Percentiles rank a stretch among this genome's conserved stretches.
phyloP scores from a whole-genome alignment of 129 eudicot species.

The Tagetes patula region DNA sequence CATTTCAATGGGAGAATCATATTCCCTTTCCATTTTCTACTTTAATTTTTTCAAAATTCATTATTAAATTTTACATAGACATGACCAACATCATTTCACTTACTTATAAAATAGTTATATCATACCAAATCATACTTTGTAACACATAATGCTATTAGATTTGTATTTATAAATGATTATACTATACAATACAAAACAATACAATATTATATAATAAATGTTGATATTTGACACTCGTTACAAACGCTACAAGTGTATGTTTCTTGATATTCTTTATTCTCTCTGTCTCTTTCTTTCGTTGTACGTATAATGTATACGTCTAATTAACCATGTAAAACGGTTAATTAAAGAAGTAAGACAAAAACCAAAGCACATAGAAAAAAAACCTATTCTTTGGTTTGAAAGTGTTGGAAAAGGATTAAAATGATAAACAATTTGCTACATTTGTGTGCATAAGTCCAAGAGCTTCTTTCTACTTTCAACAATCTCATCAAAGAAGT shows the following conservation, averaged over 20 bases:
- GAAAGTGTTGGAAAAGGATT: not conserved
- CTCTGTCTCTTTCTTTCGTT: not conserved
- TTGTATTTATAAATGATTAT: not conserved
- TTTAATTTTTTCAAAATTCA: not conserved
- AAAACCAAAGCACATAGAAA: not conserved
- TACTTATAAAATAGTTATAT: not conserved
- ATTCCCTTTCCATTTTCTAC: slow-evolving; percentile 38
- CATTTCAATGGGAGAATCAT: slow-evolving; percentile 42
- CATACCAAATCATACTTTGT: not conserved
- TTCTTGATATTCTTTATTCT: not conserved
- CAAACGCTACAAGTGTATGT: not conserved
- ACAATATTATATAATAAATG: not conserved
- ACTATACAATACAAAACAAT: not conserved
- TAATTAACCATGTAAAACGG: not conserved
- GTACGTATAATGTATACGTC: not conserved
- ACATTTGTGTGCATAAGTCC: slow-evolving; percentile 65
- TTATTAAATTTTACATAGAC: not conserved
- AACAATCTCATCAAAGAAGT: slow-evolving; percentile 82
- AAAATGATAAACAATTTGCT: slow-evolving; percentile 4
- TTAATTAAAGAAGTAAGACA: not conserved
- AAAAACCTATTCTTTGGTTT: not conserved
- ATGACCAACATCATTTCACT: not conserved
- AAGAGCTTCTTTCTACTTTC: slow-evolving; percentile 74
- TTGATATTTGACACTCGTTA: not conserved
- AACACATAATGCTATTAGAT: not conserved